Conservation (phyloP, 2,329 filamentous ascomycete species). For the Colletotrichum endophyticum region DNA sequence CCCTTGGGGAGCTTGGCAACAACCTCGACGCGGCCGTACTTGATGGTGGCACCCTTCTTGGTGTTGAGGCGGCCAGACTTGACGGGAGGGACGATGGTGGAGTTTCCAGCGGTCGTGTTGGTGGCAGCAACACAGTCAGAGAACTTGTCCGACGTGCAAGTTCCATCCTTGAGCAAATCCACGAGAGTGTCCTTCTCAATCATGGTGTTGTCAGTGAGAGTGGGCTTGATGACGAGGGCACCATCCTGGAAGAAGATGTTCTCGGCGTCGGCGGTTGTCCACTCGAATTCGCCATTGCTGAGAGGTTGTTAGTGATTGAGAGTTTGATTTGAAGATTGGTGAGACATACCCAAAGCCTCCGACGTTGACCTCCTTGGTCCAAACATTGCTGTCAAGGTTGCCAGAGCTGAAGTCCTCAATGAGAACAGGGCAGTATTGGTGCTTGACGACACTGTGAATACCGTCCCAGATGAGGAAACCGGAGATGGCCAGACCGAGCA, state of each 20-base stretch:
- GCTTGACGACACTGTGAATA: conserved; percentile 71
- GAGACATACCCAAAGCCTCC: conserved; percentile 75
- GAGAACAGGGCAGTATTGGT: conserved; percentile 74
- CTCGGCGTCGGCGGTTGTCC: conserved; percentile 73
- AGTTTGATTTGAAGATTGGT: not conserved
- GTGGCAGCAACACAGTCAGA: conserved; percentile 71
- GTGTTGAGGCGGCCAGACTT: conserved; percentile 82
- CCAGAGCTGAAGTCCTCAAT: conserved; percentile 67
- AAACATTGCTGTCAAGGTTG: conserved; percentile 64
- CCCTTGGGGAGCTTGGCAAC: conserved; percentile 76
- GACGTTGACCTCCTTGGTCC: conserved; percentile 77
- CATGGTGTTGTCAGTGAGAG: conserved; percentile 71
- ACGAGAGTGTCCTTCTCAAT: conserved; percentile 71
- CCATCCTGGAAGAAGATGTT: conserved; percentile 78
- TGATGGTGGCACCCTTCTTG: conserved; percentile 72
- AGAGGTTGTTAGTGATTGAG: not conserved
- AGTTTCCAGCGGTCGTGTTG: conserved; percentile 73
- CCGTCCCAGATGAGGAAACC: conserved; percentile 80
- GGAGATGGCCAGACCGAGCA: conserved; percentile 70
- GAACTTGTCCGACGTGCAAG: conserved; percentile 65
- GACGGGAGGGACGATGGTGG: conserved; percentile 77
- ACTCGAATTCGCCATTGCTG: conserved; percentile 82
- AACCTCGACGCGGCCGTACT: conserved; percentile 83
- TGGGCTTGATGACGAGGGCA: conserved; percentile 76
- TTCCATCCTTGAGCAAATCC: conserved; percentile 69